Evolutionary conservation across 257 asterid species (phyloP), one percentile per base, ranked within the genome.

Genomic region (Anisodus tanguticus): DNA sequence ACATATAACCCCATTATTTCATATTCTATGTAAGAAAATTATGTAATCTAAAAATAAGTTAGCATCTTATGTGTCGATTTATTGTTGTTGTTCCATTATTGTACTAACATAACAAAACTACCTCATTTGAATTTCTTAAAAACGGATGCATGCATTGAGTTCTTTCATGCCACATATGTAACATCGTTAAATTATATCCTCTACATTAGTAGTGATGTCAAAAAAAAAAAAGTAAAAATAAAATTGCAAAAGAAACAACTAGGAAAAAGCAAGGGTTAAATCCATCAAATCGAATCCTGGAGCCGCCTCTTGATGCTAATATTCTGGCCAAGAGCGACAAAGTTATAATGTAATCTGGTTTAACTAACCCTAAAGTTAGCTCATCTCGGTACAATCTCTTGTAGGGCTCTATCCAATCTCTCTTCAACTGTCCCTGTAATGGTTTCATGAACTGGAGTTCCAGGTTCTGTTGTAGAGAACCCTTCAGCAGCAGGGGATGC

Each of bases 391-490:
- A 64, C 60, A 26, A 66, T 47, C 60, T 74, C 60, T 49, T 49
- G 43, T 45, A 45, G n/a, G 9, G 9, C 8, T 17, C 79, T 45
- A n/a, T 71, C 45, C 39, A 71, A 82, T 82, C 67, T 72, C 9
- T 82, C 69, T 85, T 58, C 80, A n/a, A 3, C 51, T 11, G 7
- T 45, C 55, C 19, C 55, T 37, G 53, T 31, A 51, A 45, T 45
- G 58, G 81, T 82, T 51, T 85, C 68, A 55, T 64, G 88, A 62
- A 53, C 47, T 51, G 90, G 92, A 82, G 86, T 83, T 72, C 86
- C 84, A 9, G 86, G 49, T 77, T 86, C 88, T 37, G 88, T 58
- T 51, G 88, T 67, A 68, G 90, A 83, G 74, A 85, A 88, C 12
- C 83, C 90, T 45, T 88, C 91, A 19, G 85, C 85, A 22, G 72